These are phyloP conservation scores for Ceriops tagal DNA, from an alignment of 345 rosid genomes.

Conservation along the genomic window DNA sequence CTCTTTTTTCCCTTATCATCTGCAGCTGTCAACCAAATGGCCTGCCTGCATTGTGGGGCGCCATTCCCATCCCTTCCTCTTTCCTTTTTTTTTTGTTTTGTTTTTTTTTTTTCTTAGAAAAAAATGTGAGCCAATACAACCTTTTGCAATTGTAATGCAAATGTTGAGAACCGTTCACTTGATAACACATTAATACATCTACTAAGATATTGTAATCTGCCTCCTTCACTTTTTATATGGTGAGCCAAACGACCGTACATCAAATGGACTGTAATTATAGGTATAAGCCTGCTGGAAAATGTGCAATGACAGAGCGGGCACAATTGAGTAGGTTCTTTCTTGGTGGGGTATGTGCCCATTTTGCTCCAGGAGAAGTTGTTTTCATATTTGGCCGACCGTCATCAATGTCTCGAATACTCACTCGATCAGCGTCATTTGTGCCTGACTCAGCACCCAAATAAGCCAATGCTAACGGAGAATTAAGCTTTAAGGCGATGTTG, in stretches of 20 bases:
- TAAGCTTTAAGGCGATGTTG: background rate
- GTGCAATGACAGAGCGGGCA: background rate
- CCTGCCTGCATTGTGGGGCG: slow-evolving; percentile 22
- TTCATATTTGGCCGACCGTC: background rate
- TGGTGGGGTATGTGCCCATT: slow-evolving; percentile 15
- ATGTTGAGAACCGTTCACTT: slow-evolving; percentile 2
- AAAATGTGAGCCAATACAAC: slow-evolving; percentile 21
- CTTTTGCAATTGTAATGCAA: slow-evolving; percentile 6
- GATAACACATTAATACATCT: background rate
- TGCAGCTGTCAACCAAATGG: slow-evolving; percentile 31
- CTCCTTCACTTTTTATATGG: no score
- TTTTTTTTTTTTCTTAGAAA: no score
- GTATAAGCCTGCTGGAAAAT: background rate
- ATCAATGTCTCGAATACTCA: background rate
- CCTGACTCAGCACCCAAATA: background rate
- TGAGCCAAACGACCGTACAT: no score
- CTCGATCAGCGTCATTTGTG: background rate
- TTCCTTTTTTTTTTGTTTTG: no score
- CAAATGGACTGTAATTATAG: no score
- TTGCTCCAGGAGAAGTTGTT: slow-evolving; percentile 16
- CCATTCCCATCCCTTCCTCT: slow-evolving; percentile 15
- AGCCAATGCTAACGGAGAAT: slow-evolving; percentile 10
- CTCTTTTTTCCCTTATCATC: slow-evolving; percentile 17
- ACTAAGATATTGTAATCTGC: background rate
- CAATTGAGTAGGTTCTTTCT: slow-evolving; percentile 8